A percentile compares a stretch with the other conserved stretches of the same genome.
These are phyloP conservation scores for Ensete ventricosum DNA, from an alignment of 176 grass and related monocot species.

Conservation along the genomic window DNA sequence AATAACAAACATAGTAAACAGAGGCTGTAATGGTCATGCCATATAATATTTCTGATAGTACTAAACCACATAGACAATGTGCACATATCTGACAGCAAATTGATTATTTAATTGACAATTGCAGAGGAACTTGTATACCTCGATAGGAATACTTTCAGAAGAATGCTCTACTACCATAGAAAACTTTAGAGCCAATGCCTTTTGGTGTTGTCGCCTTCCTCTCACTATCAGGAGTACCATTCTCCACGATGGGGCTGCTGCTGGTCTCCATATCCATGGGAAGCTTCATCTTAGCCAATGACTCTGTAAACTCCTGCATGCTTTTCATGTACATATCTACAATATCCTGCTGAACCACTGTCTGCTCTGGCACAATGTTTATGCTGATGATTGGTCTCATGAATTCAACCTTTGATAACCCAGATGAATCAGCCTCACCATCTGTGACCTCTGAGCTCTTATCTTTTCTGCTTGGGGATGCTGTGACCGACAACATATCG, in stretches of 20 bases:
- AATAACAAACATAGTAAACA: no score
- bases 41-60: no score
- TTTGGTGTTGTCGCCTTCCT: constrained; percentile 32
- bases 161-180: constrained; percentile 91
- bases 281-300: constrained; percentile 89
- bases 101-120: no score
- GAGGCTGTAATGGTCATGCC: no score
- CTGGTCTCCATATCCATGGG: constrained; percentile 40
- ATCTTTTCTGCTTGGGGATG: constrained; percentile 32
- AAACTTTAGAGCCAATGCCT: constrained; percentile 61
- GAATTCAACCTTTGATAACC: constrained; percentile 14
- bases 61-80: no score
- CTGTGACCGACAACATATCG: constrained; percentile 5
- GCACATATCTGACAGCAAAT: no score
- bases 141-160: constrained; percentile 27
- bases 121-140: no score
- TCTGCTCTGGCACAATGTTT: constrained; percentile 44
- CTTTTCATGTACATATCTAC: constrained; percentile 97
- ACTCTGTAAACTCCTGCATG: constrained; percentile 87
- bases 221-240: constrained; percentile 18
- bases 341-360: constrained; percentile 62
- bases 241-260: constrained; percentile 37
- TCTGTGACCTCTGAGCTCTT: constrained; percentile 49
- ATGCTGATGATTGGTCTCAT: constrained; percentile 39
- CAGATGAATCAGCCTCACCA: constrained; percentile 56